Conservation (phyloP, 257 asterid genomes). For the Penstemon eatonii region DNA sequence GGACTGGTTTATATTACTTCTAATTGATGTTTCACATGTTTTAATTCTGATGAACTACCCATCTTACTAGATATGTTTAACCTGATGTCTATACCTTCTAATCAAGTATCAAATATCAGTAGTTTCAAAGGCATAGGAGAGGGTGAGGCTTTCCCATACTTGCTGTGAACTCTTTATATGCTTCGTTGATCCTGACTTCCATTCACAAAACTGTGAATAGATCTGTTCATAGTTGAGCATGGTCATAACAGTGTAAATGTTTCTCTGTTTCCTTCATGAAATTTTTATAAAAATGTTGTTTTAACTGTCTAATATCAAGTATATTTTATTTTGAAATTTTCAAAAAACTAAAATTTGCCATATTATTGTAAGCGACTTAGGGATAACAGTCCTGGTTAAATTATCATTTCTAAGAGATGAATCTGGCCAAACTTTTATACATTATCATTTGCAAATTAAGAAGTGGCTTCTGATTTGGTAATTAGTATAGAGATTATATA, state of each 20-base stretch:
- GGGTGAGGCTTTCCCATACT: constrained; percentile 12
- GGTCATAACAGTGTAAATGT: background rate
- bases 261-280: background rate
- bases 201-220: constrained; percentile 10
- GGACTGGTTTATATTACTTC: constrained; percentile 15
- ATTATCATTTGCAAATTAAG: background rate
- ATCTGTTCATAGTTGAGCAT: background rate
- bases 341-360: constrained; percentile 18
- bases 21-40: background rate
- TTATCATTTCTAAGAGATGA: background rate
- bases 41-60: background rate
- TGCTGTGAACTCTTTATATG: constrained; percentile 12
- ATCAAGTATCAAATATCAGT: background rate
- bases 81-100: background rate
- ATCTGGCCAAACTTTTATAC: constrained; percentile 20
- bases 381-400: constrained; percentile 2
- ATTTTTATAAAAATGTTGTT: background rate
- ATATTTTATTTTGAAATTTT: constrained; percentile 14
- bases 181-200: background rate
- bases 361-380: constrained; percentile 15
- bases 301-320: background rate
- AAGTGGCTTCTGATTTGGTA: background rate
- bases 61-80: constrained; percentile 2
- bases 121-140: constrained; percentile 7
- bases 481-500: background rate